Base-by-base conservation (phyloP, 768 basidiomycete species). In the Serendipita sp. region DNA sequence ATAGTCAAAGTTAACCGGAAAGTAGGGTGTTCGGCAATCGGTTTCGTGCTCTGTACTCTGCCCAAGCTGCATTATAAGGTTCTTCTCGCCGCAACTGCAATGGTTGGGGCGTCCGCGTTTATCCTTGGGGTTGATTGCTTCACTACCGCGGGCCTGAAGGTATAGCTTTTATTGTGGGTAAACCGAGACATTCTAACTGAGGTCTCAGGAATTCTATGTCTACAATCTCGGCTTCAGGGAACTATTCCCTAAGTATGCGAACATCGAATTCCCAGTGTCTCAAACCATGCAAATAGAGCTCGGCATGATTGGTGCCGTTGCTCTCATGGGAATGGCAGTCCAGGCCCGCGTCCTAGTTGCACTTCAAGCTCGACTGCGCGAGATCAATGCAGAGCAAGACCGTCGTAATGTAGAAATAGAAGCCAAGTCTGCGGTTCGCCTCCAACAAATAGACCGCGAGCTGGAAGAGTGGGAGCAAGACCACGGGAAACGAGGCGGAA, bases 281-380 rank as follows among this genome's bases (percentile, higher is more conserved):
- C 91, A 93, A 71, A 85, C 85, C 5, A 95, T 94, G 91, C 80
- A 89, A 71, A 92, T 97, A 65, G 94, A 96, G 71, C 80, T 97
- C 34, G 94, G 92, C 33, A 81, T 96, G 68, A 82, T 91, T 65
- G 89, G 79, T 48, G 91, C 91, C 2, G 77, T 94, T 44, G 78
- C 88, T 29, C 75, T 95, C 63, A 88, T 89, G 83, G 91, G 91
- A 46, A 82, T 85, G 33, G 90, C 93, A 2, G 87, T 96, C 52
- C 95, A 97, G 74, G 80, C 93, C 69, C 87, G 88, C 63, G 84
- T 96, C 67, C 82, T 92, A 66, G 82, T 82, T 65, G 79, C 90
- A 48, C 83, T 98, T 15, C 85, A 86, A 71, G 78, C 79, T 66
- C 90, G 91, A 73, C 76, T 94, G 55, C 79, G 79, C 67, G 88